These are phyloP conservation scores for Botrytis aclada DNA, from an alignment of 2,329 filamentous ascomycete genomes.

Conservation along the genomic window DNA sequence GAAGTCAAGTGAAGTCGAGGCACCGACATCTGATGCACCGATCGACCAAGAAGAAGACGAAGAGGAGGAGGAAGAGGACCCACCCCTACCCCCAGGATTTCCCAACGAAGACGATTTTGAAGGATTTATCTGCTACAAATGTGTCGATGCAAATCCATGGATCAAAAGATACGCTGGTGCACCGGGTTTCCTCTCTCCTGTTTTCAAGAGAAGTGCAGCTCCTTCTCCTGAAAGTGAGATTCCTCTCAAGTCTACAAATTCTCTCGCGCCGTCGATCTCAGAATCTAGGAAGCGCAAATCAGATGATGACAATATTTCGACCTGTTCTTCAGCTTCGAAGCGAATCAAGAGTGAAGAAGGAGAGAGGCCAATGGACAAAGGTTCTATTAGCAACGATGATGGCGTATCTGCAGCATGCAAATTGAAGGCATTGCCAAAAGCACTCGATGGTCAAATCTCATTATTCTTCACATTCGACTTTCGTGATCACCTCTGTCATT, in stretches of 20 bases:
- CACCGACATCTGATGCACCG: conserved; percentile 28
- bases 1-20: conserved; percentile 16
- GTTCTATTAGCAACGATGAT: background rate
- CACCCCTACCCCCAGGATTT: conserved; percentile 78
- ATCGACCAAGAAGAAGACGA: conserved; percentile 40
- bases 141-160: conserved; percentile 84
- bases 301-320: conserved; percentile 44
- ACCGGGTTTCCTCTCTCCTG: conserved; percentile 72
- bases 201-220: conserved; percentile 49
- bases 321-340: conserved; percentile 45
- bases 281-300: conserved; percentile 64
- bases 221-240: conserved; percentile 36
- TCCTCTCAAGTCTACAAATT: conserved; percentile 28
- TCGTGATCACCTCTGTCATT: conserved; percentile 79
- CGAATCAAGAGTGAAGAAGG: conserved; percentile 43
- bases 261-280: conserved; percentile 21
- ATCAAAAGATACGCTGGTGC: conserved; percentile 83
- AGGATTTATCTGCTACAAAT: conserved; percentile 90
- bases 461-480: conserved; percentile 80
- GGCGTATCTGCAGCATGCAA: conserved; percentile 50
- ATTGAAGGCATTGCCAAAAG: conserved; percentile 53
- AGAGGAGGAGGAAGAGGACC: conserved; percentile 56
- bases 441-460: conserved; percentile 63
- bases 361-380: background rate
- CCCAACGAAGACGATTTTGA: conserved; percentile 88